Base-by-base conservation (phyloP, 352 stramenopile species). In the Globisporangium cederbergense region DNA sequence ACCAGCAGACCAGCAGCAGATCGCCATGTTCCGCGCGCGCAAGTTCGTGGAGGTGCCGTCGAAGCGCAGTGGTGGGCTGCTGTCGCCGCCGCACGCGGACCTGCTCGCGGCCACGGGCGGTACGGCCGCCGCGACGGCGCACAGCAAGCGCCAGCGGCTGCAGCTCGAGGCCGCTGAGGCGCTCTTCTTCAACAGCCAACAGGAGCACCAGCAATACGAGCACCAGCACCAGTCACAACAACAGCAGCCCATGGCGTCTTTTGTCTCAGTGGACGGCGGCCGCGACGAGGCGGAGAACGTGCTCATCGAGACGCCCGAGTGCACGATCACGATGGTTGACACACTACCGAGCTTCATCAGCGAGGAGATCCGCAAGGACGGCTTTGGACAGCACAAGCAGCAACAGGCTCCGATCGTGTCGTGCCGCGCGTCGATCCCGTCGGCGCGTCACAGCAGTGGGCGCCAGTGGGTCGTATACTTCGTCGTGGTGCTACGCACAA, bases 131-230 rank as follows among this genome's bases (percentile, higher is more conserved):
- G n/a, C 34, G 7, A 67, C 62, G 32, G 60, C 63, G 53, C 50
- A 68, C 28, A 70, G 71, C 65, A 92, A 93, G 68, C 83, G 83
- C 40, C 83, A 89, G 72, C 83, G 83, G 1, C 78, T 90, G 46
- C 49, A 54, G 22, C 58, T 65, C 16, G 64, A 64, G n/a, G 58
- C 64, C 20, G 34, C 64, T 0, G 60, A 70, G 16, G 60, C 59
- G 20, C 43, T 52, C 22, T 62, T 52, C n/a, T 34, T 36, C 32
- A 47, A 22, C 45, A 38, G 55, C 47, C 34, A 62, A 4, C 25
- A 50, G 9, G 40, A 52, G 20, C 46, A 62, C 2, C 47, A 62
- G 5, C 45, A 63, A 20, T 11, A 50, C 43, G 45, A 62, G 2
- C 47, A 62, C 1, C 55, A 63, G 42, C 22, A 49, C 54, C 42